Percentiles rank a stretch among this genome's conserved stretches.
Conservation (phyloP, 306 rosid genomes). For the Quercus dentata region DNA sequence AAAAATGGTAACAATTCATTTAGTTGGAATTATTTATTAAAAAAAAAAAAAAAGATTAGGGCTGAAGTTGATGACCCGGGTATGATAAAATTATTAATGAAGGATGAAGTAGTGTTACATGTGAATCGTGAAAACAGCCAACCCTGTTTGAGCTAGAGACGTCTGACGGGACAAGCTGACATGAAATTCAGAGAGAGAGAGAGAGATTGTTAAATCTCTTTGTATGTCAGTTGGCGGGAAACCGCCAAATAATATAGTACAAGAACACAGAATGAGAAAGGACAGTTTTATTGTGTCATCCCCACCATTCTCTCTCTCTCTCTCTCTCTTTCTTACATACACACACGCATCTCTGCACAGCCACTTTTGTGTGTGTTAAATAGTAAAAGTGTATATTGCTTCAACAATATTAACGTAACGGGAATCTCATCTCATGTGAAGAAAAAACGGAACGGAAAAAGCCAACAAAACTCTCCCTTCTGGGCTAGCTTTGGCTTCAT, state of each 20-base stretch:
- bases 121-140: conserved; percentile 54
- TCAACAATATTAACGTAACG: neutral
- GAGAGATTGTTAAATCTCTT: conserved; percentile 11
- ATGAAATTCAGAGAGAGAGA: conserved; percentile 20
- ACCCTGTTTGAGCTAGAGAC: conserved; percentile 38
- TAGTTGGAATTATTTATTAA: too few relatives aligned
- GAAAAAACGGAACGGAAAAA: conserved; percentile 23
- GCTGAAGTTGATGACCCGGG: too few relatives aligned
- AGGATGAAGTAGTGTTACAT: neutral
- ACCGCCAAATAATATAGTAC: conserved; percentile 15
- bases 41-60: too few relatives aligned
- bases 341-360: neutral
- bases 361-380: neutral
- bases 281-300: conserved; percentile 22
- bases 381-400: neutral
- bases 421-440: neutral
- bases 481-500: neutral
- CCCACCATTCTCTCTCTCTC: neutral
- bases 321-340: neutral
- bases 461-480: conserved; percentile 8
- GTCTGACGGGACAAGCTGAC: conserved; percentile 68
- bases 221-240: conserved; percentile 71
- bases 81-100: too few relatives aligned
- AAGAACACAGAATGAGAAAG: conserved; percentile 31
- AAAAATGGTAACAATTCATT: too few relatives aligned